Percentiles rank a stretch among this genome's conserved stretches.
Evolutionary conservation across 441 rosid species (phyloP).

Genomic region (Populus trichocarpa): DNA sequence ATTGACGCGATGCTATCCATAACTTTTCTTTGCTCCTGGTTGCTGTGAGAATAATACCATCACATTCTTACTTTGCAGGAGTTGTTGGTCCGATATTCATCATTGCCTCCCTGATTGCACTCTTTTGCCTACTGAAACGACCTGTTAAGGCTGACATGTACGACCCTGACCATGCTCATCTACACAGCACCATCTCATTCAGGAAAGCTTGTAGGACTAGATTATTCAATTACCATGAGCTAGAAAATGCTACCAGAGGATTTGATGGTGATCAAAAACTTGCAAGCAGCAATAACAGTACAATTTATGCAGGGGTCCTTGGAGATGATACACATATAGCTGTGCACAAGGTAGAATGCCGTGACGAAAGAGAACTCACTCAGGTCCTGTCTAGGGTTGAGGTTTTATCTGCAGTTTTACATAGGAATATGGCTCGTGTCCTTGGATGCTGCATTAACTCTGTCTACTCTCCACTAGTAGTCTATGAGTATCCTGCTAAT

Average conservation of each 20-base stretch:
- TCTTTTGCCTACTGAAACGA: constrained; percentile 49
- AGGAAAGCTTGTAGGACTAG: constrained; percentile 65
- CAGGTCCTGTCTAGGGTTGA: constrained; percentile 57
- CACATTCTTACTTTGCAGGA: constrained; percentile 31
- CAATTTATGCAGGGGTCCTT: constrained; percentile 55
- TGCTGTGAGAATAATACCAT: not conserved
- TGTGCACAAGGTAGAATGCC: constrained; percentile 60
- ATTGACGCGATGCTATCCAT: not conserved
- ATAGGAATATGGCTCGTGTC: constrained; percentile 57
- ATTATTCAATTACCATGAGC: constrained; percentile 59
- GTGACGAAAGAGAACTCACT: constrained; percentile 54
- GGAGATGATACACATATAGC: constrained; percentile 62
- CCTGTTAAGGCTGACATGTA: constrained; percentile 35
- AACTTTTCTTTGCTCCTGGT: not conserved
- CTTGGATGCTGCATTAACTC: constrained; percentile 70
- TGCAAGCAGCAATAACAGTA: constrained; percentile 41
- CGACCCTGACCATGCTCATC: constrained; percentile 32
- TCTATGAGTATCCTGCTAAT: constrained; percentile 68
- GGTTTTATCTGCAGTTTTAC: constrained; percentile 51
- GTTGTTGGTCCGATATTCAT: constrained; percentile 45
- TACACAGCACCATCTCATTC: constrained; percentile 49
- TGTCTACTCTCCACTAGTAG: constrained; percentile 46
- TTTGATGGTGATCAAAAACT: constrained; percentile 54
- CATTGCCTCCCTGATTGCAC: constrained; percentile 43
- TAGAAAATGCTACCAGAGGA: constrained; percentile 63